A percentile compares a stretch with the other conserved stretches of the same genome.
These are phyloP conservation scores for Colletotrichum noveboracense DNA, from an alignment of 2,329 filamentous ascomycete genomes.

Conservation along the genomic window DNA sequence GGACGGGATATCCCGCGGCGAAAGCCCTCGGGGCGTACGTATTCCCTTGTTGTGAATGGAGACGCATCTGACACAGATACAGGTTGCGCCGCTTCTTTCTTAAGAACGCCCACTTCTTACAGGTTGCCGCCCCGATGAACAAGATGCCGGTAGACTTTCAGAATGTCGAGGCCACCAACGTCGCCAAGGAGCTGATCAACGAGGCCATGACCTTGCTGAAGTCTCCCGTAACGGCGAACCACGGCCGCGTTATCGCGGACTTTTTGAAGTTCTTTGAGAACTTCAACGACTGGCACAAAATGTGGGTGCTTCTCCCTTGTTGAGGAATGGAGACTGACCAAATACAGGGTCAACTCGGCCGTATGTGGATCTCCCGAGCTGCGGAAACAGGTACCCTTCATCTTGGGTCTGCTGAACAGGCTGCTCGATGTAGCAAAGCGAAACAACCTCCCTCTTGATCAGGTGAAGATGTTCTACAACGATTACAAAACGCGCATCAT, in stretches of 20 bases:
- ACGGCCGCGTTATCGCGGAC: slow-evolving; percentile 2
- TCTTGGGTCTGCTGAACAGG: slow-evolving; percentile 6
- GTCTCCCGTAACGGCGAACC: neutral
- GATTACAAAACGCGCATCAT: neutral
- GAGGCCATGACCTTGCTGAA: neutral
- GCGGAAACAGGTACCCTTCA: neutral
- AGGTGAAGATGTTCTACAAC: neutral
- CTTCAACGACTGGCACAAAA: neutral
- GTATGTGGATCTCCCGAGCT: neutral
- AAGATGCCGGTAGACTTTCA: neutral
- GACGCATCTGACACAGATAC: neutral
- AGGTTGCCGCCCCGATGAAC: neutral
- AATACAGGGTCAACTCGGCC: neutral
- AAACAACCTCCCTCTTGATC: neutral
- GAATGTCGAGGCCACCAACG: neutral
- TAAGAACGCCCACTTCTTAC: neutral
- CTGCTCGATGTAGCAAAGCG: slow-evolving; percentile 1
- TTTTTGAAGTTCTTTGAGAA: neutral
- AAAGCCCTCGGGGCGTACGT: neutral
- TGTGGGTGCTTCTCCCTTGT: neutral
- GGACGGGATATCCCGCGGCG: neutral
- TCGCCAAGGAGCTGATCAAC: neutral
- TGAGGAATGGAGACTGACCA: neutral
- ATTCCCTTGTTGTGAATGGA: too few relatives aligned
- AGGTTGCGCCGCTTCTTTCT: slow-evolving; percentile 6